These are phyloP conservation scores for Chrysanthemum makinoi DNA, from an alignment of 129 eudicot genomes.

Conservation along the genomic window DNA sequence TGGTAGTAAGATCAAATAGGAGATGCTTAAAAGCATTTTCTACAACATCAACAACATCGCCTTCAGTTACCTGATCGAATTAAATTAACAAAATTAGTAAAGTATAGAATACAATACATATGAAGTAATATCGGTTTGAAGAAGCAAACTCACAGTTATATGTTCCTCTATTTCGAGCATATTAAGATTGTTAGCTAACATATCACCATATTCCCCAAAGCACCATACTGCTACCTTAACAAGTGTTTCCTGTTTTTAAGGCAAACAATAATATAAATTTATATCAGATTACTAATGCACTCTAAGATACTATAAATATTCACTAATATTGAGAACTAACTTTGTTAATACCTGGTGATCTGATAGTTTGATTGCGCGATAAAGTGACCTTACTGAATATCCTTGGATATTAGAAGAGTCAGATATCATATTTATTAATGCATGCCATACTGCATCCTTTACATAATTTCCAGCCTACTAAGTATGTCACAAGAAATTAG, in stretches of 20 bases:
- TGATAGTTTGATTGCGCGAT: conserved; percentile 65
- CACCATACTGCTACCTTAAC: conserved; percentile 97
- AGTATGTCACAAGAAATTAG: conserved; percentile 48
- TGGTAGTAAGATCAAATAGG: conserved; percentile 71
- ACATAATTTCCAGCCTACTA: conserved; percentile 96
- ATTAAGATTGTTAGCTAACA: conserved; percentile 61
- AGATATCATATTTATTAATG: conserved; percentile 73
- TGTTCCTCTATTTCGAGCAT: conserved; percentile 79
- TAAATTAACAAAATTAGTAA: conserved; percentile 3
- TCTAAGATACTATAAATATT: too few relatives aligned
- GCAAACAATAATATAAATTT: conserved; percentile 6
- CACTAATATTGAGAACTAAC: not conserved
- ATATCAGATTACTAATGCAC: not conserved
- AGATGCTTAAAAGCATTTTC: conserved; percentile 64
- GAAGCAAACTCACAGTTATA: conserved; percentile 52
- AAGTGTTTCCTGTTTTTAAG: conserved; percentile 76
- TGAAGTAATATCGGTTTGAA: not conserved
- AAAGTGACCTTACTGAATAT: conserved; percentile 76
- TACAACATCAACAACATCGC: conserved; percentile 75
- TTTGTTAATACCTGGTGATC: conserved; percentile 62
- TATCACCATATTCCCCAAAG: conserved; percentile 97
- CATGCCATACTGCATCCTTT: conserved; percentile 99
- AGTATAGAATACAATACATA: not conserved
- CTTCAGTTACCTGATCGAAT: conserved; percentile 68
- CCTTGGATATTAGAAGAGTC: conserved; percentile 89